phyloP scores from a whole-genome alignment of 164 flowering plant species.

The Nelumbo lutea region DNA sequence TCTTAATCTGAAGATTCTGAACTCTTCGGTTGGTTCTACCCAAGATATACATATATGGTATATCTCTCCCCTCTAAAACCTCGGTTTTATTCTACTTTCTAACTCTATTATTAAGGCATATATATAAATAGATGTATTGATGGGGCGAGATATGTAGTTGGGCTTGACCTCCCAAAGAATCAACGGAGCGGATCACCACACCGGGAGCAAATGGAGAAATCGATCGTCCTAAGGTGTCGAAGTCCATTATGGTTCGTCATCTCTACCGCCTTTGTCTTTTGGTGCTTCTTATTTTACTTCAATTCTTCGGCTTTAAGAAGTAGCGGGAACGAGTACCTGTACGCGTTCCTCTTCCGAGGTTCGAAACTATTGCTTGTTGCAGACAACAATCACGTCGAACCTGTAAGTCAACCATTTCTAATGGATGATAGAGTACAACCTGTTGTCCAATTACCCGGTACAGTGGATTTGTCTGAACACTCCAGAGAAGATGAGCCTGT shows the following conservation, averaged over 20 bases:
- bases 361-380: not conserved
- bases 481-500: not conserved
- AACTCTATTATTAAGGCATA: too few relatives aligned
- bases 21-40: too few relatives aligned
- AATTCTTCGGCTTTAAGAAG: conserved; percentile 12
- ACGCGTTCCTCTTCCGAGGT: not conserved
- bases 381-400: not conserved
- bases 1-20: too few relatives aligned
- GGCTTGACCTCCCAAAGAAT: too few relatives aligned
- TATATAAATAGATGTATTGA: too few relatives aligned
- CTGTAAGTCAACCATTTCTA: too few relatives aligned
- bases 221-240: conserved; percentile 16
- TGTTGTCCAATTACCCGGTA: not conserved
- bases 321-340: conserved; percentile 6
- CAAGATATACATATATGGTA: too few relatives aligned
- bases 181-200: not conserved
- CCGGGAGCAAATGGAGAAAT: conserved; percentile 17
- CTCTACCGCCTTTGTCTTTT: conserved; percentile 22
- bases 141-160: too few relatives aligned
- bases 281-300: conserved; percentile 29
- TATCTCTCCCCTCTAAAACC: too few relatives aligned
- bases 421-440: not conserved
- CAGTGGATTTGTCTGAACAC: not conserved
- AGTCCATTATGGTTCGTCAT: conserved; percentile 28
- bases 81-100: too few relatives aligned